Conservation (phyloP, 805 yeast genomes). For the Starmerella roubikii region DNA sequence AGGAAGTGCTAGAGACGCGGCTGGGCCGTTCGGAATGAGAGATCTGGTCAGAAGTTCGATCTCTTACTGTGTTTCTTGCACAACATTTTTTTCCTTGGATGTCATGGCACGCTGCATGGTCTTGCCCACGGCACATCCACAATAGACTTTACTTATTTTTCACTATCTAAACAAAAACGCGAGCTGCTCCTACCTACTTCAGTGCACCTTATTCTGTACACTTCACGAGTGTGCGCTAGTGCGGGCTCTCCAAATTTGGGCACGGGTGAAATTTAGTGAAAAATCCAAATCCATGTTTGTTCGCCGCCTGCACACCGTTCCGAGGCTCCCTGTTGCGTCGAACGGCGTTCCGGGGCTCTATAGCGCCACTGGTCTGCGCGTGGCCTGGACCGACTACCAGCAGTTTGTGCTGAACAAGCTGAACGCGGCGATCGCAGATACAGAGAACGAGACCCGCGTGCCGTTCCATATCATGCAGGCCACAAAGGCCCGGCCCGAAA, state of each 20-base stretch:
- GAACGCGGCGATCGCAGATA: slow-evolving; percentile 57
- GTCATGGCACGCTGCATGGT: too few species aligned
- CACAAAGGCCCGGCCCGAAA: slow-evolving; percentile 52
- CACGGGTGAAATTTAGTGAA: not conserved
- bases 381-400: slow-evolving; percentile 78
- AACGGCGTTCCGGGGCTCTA: slow-evolving; percentile 54
- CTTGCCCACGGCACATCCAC: too few species aligned
- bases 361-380: slow-evolving; percentile 49
- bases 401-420: slow-evolving; percentile 37
- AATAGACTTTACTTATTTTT: too few species aligned
- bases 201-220: too few species aligned
- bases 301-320: slow-evolving; percentile 46
- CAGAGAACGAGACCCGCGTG: slow-evolving; percentile 59
- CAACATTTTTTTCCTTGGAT: too few species aligned
- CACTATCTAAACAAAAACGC: too few species aligned
- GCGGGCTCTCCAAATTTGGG: not conserved
- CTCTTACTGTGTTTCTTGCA: too few species aligned
- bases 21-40: too few species aligned
- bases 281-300: not conserved
- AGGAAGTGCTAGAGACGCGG: too few species aligned
- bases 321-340: slow-evolving; percentile 32
- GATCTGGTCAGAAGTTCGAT: too few species aligned
- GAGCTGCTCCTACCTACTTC: too few species aligned
- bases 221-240: not conserved
- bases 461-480: slow-evolving; percentile 54